Evolutionary conservation across 2,329 filamentous ascomycete genomes (phyloP), one percentile per base, ranked within the genome.

Genomic region (Colletotrichum kahawae): DNA sequence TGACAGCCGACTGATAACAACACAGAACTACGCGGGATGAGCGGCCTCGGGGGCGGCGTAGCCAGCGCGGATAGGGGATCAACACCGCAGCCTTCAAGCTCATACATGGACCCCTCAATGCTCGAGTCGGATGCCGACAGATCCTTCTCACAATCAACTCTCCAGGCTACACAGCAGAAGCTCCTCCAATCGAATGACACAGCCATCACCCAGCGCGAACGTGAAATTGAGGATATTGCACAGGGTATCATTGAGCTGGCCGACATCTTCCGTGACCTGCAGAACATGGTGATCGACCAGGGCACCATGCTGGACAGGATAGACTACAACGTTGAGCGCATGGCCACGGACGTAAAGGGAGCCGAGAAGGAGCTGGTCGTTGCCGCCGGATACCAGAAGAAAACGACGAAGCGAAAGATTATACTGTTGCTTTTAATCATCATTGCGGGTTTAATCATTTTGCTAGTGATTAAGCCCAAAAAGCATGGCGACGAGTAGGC

Each of bases 231-330:
- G 82, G 96, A 98, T 79, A 99, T 99, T 77, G 97, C 97, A 3
- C 96, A 98, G 82, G 96, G 97, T 73, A 98, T 99, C 84, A 98
- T 99, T 81, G 96, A 98, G 82, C 88, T 99, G 9, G 95, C 96
- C 5, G 97, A 98, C 83, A 95, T 99, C 66, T 99, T 99, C 87
- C 95, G 97, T 77, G 97, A 99, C 81, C 88, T 99, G 34, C 97
- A 99, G 84, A 93, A 90, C 63, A 98, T 99, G 96, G 95, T 97
- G 79, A 96, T 98, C 78, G 94, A 97, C 82, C 94, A 97, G 83
- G 95, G 95, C 68, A 97, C 95, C 16, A 94, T 97, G 90, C 89
- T 98, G 27, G 96, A 98, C 84, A 93, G 97, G 81, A 97, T 98
- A 80, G 98, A 99, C 84, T 99, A 98, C 86, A 99, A 99, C 80